Evolutionary conservation across 2,329 filamentous ascomycete species (phyloP), one percentile per base, ranked within the genome.

Genomic region (Phyllachora maydis): DNA sequence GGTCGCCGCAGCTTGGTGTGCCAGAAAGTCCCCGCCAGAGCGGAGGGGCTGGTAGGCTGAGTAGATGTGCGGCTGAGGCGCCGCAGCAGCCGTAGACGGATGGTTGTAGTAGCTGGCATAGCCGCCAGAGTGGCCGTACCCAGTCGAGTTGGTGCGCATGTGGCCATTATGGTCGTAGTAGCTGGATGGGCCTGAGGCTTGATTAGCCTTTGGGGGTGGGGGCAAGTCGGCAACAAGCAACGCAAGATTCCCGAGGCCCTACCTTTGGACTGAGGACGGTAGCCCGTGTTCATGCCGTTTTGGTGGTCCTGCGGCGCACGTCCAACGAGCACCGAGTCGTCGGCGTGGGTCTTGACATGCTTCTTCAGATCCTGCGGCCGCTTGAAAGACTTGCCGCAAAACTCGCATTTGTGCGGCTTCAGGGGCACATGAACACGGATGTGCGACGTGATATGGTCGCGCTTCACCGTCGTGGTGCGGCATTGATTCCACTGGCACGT

Each of bases 331-430:
- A 91, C 79, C 19, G 82, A 90, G 51, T 93, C 85, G 42, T 95
- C 85, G 38, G 85, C 85, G 45, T 95, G 85, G 4, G 85, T 95
- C 70, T 95, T 98, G 50, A 95, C 82, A 47, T 98, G 88, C 59
- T 98, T 98, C 69, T 98, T 95, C 40, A 98, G 50, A 56, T 98
- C 88, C 55, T 98, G 88, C 3, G 88, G 88, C 16, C 88, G 77
- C 67, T 98, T 98, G 65, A 98, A 98, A 2, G 83, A 83, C 59
- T 98, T 98, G 45, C 81, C 81, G 45, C 88, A 98, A 53, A 93
- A 91, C 45, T 93, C 83, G 50, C 88, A 98, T 54, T 93, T 95
- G 59, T 98, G 88, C 35, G 88, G 88, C 63, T 98, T 98, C 30
- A 98, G 59, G 1, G 88, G 88, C n/a, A 98, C 85, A 47, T 98